Evolutionary conservation across 1,284 basidiomycete genomes (phyloP), one percentile per base, ranked within the genome.

Genomic region (Mycena citricolor): DNA sequence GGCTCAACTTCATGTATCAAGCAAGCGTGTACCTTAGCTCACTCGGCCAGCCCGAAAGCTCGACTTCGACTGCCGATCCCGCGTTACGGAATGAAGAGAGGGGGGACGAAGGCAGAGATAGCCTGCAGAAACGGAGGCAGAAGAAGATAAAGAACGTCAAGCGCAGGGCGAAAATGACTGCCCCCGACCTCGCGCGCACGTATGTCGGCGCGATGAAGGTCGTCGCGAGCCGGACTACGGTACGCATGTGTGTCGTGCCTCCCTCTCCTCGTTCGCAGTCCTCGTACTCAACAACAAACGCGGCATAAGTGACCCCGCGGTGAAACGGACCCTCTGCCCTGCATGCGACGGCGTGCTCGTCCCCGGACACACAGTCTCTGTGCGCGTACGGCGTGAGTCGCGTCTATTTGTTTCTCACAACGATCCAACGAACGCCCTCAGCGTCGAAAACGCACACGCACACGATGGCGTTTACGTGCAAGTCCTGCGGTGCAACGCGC

Each of bases 1-100:
- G 89, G 20, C 72, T 91, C 51, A 90, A 86, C 65, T 92, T 88
- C 61, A 74, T 91, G 22, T 89, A 88, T 58, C 89, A 91, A 65
- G 86, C 88, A 22, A 83, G 85, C 54, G 69, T 77, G 4, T 81
- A 85, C 52, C 65, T 91, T 28, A 72, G 74, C 42, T 67, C 66
- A 14, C 59, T 81, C 54, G 33, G 59, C 43, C 44, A 53, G 2
- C 49, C 53, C 10, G 33, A 47, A 23, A 32, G 28, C 21, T 36
- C 47, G 8, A 26, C 35, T 3, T 13, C 38, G 31, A 39, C 31
- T 32, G 24, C 38, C 13, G 28, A 34, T 17, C 28, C 29, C 2
- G 30, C 30, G 31, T 52, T 45, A 51, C 50, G 37, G 16, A 39
- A 17, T 25, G 49, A 43, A 50, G 42, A 25, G 50, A 42, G 36